Percentiles rank a stretch among this genome's conserved stretches.
These are phyloP conservation scores for Suillus hirtellus DNA, from an alignment of 768 basidiomycete genomes.

Conservation along the genomic window DNA sequence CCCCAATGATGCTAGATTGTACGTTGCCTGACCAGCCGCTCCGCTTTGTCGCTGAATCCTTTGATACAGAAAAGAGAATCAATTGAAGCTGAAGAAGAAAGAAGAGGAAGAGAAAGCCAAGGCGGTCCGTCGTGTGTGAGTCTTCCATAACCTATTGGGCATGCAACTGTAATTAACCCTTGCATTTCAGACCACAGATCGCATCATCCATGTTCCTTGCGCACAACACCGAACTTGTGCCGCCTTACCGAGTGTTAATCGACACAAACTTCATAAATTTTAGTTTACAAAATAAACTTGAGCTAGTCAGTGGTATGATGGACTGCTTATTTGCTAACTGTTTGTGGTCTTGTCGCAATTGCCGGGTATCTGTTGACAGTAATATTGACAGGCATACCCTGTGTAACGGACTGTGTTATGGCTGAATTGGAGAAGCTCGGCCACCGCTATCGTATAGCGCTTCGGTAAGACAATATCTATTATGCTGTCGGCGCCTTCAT, in stretches of 20 bases:
- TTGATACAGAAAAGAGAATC: conserved; percentile 81
- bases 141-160: conserved; percentile 17
- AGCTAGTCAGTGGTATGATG: conserved; percentile 98
- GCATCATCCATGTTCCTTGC: conserved; percentile 93
- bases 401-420: conserved; percentile 99
- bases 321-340: conserved; percentile 98
- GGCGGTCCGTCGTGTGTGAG: conserved; percentile 77
- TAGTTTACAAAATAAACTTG: conserved; percentile 95
- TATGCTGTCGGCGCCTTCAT: not conserved
- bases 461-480: conserved; percentile 60
- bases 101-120: conserved; percentile 80
- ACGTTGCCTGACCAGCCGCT: conserved; percentile 30
- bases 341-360: conserved; percentile 35
- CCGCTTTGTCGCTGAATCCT: conserved; percentile 6
- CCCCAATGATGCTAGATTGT: conserved; percentile 93
- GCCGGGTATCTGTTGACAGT: conserved; percentile 10
- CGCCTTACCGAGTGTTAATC: conserved; percentile 95
- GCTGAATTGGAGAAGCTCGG: conserved; percentile 98
- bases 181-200: conserved; percentile 62
- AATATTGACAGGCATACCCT: conserved; percentile 78
- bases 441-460: conserved; percentile 89
- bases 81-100: conserved; percentile 85
- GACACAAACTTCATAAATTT: conserved; percentile 99
- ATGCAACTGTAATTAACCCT: not conserved
- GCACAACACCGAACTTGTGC: conserved; percentile 94